A percentile compares a stretch with the other conserved stretches of the same genome.
These are phyloP conservation scores for Poronia punctata DNA, from an alignment of 495 filamentous ascomycete genomes.

Conservation along the genomic window DNA sequence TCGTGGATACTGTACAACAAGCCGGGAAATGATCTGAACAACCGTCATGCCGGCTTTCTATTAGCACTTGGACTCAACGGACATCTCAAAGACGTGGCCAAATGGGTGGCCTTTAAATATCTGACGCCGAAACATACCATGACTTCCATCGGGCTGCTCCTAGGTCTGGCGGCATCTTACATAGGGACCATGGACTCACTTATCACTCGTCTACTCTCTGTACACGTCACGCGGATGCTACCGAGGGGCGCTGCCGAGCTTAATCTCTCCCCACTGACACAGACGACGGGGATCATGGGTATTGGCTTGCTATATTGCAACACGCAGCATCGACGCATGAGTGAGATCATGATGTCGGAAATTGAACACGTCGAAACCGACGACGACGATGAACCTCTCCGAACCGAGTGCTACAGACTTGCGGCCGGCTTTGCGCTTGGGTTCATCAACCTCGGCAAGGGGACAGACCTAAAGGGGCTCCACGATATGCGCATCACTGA, in stretches of 20 bases:
- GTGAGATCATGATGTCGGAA: conserved; percentile 95
- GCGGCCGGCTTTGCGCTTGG: conserved; percentile 92
- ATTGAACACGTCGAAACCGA: conserved; percentile 78
- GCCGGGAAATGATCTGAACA: conserved; percentile 74
- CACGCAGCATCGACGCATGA: conserved; percentile 96
- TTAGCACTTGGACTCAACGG: conserved; percentile 92
- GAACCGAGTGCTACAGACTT: conserved; percentile 90
- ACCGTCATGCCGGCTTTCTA: conserved; percentile 89
- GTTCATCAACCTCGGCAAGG: conserved; percentile 89
- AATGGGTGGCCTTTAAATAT: conserved; percentile 99
- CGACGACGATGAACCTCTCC: conserved; percentile 62
- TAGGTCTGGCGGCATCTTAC: conserved; percentile 88
- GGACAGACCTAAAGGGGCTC: conserved; percentile 77
- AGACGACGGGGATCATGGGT: conserved; percentile 95
- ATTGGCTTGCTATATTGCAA: conserved; percentile 92
- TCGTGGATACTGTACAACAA: conserved; percentile 99
- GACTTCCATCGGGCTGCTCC: conserved; percentile 91
- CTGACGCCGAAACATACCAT: conserved; percentile 96
- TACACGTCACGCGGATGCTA: conserved; percentile 94
- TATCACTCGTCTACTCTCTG: conserved; percentile 87
- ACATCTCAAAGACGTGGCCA: conserved; percentile 84
- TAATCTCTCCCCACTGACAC: conserved; percentile 87
- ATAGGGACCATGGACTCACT: conserved; percentile 94
- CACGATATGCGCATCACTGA: conserved; percentile 93
- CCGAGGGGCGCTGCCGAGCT: conserved; percentile 87